Conservation (phyloP, 116 monocot genomes). For the Thalassia testudinum region DNA sequence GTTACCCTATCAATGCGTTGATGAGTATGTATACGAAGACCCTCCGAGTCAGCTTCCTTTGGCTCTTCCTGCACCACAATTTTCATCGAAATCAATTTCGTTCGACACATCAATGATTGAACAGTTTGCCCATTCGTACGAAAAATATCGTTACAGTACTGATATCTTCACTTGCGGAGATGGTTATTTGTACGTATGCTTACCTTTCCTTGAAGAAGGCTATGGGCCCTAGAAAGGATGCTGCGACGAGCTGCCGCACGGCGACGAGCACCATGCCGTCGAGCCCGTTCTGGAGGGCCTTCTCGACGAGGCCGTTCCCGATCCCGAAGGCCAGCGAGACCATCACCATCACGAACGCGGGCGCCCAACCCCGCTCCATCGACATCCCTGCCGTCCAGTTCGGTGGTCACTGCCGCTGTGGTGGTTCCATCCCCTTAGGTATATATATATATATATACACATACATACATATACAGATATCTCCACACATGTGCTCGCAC, state of each 20-base stretch:
- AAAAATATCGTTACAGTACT: background rate
- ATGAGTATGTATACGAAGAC: conserved; percentile 34
- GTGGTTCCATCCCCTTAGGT: no score
- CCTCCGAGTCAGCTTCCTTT: conserved; percentile 39
- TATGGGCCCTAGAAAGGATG: conserved; percentile 53
- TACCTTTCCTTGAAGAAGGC: conserved; percentile 60
- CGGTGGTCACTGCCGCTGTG: no score
- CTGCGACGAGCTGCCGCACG: conserved; percentile 50
- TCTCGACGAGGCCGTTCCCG: conserved; percentile 45
- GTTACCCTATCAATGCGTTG: conserved; percentile 50
- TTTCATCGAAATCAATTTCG: background rate
- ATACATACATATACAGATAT: no score
- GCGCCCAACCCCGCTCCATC: conserved; percentile 28
- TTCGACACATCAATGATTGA: background rate
- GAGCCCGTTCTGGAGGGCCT: conserved; percentile 43
- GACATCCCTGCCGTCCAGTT: background rate
- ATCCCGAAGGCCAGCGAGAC: conserved; percentile 25
- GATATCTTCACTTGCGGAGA: no score
- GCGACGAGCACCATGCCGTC: conserved; percentile 47
- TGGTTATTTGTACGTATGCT: no score
- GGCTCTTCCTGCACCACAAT: conserved; percentile 21
- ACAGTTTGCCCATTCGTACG: background rate
- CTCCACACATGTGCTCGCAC: no score
- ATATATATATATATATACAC: no score
- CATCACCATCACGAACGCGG: conserved; percentile 25